Conservation (phyloP, 148 eudicot genomes). For the Chenopodium quinoa region DNA sequence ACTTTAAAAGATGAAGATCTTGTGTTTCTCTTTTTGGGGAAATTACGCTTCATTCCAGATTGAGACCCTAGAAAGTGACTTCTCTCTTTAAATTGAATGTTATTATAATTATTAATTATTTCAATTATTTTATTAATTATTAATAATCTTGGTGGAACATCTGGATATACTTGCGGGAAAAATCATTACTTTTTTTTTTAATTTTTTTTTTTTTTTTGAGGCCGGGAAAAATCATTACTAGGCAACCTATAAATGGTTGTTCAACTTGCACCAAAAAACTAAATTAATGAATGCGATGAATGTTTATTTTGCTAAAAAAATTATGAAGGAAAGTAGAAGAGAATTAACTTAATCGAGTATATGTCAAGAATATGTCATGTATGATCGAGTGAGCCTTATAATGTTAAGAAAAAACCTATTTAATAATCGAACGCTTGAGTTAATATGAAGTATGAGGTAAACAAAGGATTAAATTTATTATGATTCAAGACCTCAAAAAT, state of each 20-base stretch:
- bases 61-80: constrained; percentile 17
- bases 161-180: not conserved
- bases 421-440: too few relatives aligned
- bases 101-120: not conserved
- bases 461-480: too few relatives aligned
- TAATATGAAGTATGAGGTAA: too few relatives aligned
- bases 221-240: not conserved
- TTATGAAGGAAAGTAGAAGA: too few relatives aligned
- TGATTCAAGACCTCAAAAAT: too few relatives aligned
- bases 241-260: constrained; percentile 5
- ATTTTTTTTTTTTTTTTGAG: too few relatives aligned
- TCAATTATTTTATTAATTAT: not conserved
- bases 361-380: too few relatives aligned
- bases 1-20: constrained; percentile 23
- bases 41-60: constrained; percentile 26
- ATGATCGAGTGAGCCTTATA: too few relatives aligned
- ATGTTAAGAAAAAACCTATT: too few relatives aligned
- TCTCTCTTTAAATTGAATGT: not conserved
- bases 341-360: too few relatives aligned
- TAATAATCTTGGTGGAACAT: not conserved
- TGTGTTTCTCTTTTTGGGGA: constrained; percentile 26
- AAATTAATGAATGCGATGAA: too few relatives aligned
- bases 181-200: not conserved
- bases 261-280: not conserved
- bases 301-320: too few relatives aligned